These are phyloP conservation scores for Penicillium sp. DNA, from an alignment of 2,329 filamentous ascomycete genomes.

Conservation along the genomic window DNA sequence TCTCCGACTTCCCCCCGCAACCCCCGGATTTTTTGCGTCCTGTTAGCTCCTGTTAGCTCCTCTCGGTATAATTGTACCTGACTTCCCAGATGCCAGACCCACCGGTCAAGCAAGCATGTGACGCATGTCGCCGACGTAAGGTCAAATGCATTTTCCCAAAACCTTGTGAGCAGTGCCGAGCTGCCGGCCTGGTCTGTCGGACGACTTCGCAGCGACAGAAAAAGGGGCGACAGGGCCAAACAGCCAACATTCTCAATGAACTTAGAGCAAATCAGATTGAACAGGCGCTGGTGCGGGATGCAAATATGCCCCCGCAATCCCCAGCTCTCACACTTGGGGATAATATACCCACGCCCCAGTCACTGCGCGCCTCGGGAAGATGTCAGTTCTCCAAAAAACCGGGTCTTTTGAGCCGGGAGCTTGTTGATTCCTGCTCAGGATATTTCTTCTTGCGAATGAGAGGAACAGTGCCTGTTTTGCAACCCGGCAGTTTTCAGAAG, in stretches of 20 bases:
- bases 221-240: slow-evolving; percentile 18
- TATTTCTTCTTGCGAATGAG: slow-evolving; percentile 20
- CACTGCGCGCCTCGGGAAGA: neutral
- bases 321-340: neutral
- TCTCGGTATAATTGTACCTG: neutral
- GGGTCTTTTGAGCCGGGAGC: slow-evolving; percentile 5
- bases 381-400: slow-evolving; percentile 2
- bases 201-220: slow-evolving; percentile 12
- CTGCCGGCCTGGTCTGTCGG: slow-evolving; percentile 14
- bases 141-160: slow-evolving; percentile 16
- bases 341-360: neutral
- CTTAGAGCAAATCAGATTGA: slow-evolving; percentile 6
- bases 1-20: slow-evolving; percentile 8
- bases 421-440: slow-evolving; percentile 13
- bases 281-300: neutral
- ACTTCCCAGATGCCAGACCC: neutral
- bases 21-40: neutral
- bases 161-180: slow-evolving; percentile 16
- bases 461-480: slow-evolving; percentile 26
- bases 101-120: slow-evolving; percentile 16
- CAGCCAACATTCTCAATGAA: slow-evolving; percentile 18
- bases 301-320: neutral
- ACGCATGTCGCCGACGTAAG: slow-evolving; percentile 22
- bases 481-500: slow-evolving; percentile 15
- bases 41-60: neutral